Conservation (phyloP, 192 early-diverging fungal genomes). For the Bifiguratus adelaidae region DNA sequence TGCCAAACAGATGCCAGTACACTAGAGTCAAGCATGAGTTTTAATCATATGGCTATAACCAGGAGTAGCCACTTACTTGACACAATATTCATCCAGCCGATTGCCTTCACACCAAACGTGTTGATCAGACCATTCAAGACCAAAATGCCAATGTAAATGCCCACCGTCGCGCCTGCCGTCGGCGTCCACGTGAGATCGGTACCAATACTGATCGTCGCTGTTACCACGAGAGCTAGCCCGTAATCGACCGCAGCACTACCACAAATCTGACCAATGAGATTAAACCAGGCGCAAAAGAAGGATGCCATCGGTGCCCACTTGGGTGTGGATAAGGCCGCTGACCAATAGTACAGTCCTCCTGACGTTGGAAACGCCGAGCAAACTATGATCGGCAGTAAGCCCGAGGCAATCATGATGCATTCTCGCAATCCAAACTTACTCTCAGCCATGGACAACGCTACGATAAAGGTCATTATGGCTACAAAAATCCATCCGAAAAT, state of each 20-base stretch:
- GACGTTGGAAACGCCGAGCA: constrained; percentile 1
- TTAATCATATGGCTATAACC: too few relatives aligned
- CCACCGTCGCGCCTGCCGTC: constrained; percentile 21
- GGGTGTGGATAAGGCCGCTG: constrained; percentile 9
- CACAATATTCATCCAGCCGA: constrained; percentile 21
- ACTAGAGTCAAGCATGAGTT: constrained; percentile 4
- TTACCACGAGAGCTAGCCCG: constrained; percentile 18
- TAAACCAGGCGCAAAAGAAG: constrained; percentile 29
- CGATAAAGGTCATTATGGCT: constrained; percentile 22
- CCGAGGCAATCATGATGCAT: background rate
- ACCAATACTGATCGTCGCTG: constrained; percentile 11
- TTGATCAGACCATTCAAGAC: constrained; percentile 27
- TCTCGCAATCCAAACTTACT: constrained; percentile 15
- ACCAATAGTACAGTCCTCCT: constrained; percentile 8
- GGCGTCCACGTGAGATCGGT: constrained; percentile 3
- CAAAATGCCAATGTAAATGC: constrained; percentile 27
- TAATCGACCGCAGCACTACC: constrained; percentile 27
- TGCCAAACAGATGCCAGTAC: constrained; percentile 24
- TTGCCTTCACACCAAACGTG: constrained; percentile 14
- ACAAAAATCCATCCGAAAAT: constrained; percentile 17
- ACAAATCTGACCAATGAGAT: constrained; percentile 26
- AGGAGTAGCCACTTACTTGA: constrained; percentile 13
- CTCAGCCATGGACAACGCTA: constrained; percentile 27
- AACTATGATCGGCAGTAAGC: background rate
- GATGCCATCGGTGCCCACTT: constrained; percentile 30